These are phyloP conservation scores for Breynia disticha DNA, from an alignment of 441 rosid species.

Conservation along the genomic window DNA sequence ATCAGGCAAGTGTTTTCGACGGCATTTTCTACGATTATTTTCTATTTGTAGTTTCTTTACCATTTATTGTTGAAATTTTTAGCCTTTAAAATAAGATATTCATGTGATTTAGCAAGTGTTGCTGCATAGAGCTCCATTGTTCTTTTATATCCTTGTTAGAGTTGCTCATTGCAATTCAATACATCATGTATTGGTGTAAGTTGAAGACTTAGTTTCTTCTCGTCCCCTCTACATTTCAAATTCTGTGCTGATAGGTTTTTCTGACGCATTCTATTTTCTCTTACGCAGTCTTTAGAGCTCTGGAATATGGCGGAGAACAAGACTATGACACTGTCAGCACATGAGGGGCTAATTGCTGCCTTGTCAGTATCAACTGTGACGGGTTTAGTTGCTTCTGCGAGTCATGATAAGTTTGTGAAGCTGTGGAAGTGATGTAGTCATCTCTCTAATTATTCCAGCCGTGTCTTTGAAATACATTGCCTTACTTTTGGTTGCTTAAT, in stretches of 20 bases:
- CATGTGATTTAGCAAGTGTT: no score
- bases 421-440: slow-evolving; percentile 56
- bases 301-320: slow-evolving; percentile 85
- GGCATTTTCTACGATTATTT: background rate
- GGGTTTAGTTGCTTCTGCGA: slow-evolving; percentile 77
- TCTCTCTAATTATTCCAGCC: background rate
- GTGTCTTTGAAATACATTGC: slow-evolving; percentile 3
- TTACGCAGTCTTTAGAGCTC: slow-evolving; percentile 66
- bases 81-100: no score
- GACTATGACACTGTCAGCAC: slow-evolving; percentile 61
- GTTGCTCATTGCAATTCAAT: no score
- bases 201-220: background rate
- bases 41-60: no score
- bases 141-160: no score
- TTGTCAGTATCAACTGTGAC: slow-evolving; percentile 60
- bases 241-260: no score
- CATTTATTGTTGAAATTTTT: no score
- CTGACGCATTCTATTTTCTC: slow-evolving; percentile 2
- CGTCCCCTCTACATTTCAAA: background rate
- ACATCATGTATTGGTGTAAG: background rate
- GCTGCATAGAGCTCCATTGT: no score
- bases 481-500: no score
- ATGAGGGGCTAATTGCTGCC: slow-evolving; percentile 60
- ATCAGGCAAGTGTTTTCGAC: slow-evolving; percentile 51
- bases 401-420: slow-evolving; percentile 75